Evolutionary conservation across 768 basidiomycete species (phyloP).

Genomic region (Boletus rubropictus): DNA sequence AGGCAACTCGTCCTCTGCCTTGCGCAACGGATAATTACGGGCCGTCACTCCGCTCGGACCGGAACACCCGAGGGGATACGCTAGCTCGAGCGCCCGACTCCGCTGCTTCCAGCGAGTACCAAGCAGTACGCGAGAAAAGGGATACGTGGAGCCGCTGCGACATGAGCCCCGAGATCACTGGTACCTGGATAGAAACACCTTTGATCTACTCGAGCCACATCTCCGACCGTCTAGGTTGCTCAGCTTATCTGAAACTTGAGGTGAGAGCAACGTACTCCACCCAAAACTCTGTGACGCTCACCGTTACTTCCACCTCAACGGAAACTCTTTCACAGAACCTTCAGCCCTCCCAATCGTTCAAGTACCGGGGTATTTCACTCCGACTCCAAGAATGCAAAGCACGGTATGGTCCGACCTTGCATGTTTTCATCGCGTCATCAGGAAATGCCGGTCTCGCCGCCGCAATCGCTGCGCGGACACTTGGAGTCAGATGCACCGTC

Average conservation of each 20-base stretch:
- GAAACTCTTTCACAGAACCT: slow-evolving; percentile 47
- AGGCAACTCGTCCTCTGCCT: no score
- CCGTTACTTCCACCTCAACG: neutral
- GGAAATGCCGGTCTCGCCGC: slow-evolving; percentile 80
- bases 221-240: slow-evolving; percentile 45
- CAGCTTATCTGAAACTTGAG: slow-evolving; percentile 70
- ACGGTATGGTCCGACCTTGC: slow-evolving; percentile 47
- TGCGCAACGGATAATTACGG: no score
- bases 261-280: slow-evolving; percentile 35
- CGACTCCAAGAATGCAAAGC: slow-evolving; percentile 50
- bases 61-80: neutral
- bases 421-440: slow-evolving; percentile 65
- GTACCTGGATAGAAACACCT: slow-evolving; percentile 59
- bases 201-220: slow-evolving; percentile 55
- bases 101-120: neutral
- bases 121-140: neutral
- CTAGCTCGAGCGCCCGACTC: neutral
- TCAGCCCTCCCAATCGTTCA: slow-evolving; percentile 72
- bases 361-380: slow-evolving; percentile 64
- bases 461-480: slow-evolving; percentile 52
- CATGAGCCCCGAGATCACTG: slow-evolving; percentile 3
- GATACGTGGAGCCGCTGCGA: neutral
- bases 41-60: neutral
- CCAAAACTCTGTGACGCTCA: neutral
- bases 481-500: slow-evolving; percentile 58